Percentiles rank a stretch among this genome's conserved stretches.
Evolutionary conservation across 2,329 filamentous ascomycete species (phyloP).

Genomic region (Sporothrix schenckii): DNA sequence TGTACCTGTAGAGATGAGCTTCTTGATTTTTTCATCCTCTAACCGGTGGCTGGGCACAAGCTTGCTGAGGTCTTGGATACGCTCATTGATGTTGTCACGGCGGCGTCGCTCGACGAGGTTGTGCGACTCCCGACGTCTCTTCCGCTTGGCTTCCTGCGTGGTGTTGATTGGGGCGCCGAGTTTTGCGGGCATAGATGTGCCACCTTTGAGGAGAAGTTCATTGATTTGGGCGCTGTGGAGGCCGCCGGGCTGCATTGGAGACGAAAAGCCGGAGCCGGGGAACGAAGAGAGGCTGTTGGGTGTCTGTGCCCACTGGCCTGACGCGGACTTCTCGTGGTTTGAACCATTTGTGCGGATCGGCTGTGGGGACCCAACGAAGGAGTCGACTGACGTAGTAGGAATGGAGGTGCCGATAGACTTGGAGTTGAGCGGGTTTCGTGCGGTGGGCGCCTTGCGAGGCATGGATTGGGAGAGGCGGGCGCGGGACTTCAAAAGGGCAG

Average conservation of each 20-base stretch:
- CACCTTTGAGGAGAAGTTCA: conserved; percentile 84
- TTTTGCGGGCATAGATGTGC: conserved; percentile 87
- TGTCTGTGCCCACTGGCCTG: conserved; percentile 88
- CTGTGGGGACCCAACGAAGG: conserved; percentile 67
- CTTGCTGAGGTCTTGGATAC: conserved; percentile 93
- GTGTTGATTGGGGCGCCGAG: conserved; percentile 63
- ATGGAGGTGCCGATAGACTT: conserved; percentile 74
- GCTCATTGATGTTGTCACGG: conserved; percentile 97
- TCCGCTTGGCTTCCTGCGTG: conserved; percentile 90
- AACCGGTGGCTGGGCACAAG: conserved; percentile 89
- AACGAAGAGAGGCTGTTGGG: conserved; percentile 83
- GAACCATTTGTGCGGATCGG: conserved; percentile 71
- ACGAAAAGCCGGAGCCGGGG: conserved; percentile 85
- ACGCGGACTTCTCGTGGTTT: conserved; percentile 77
- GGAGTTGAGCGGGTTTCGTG: conserved; percentile 79
- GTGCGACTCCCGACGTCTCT: conserved; percentile 88
- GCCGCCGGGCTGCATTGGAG: conserved; percentile 66
- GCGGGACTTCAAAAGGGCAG: conserved; percentile 59
- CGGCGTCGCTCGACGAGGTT: conserved; percentile 94
- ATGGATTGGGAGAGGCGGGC: conserved; percentile 63
- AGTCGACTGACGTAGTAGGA: conserved; percentile 68
- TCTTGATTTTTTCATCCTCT: conserved; percentile 95
- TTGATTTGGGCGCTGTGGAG: conserved; percentile 77
- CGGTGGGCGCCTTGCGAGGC: conserved; percentile 74
- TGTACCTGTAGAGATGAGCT: conserved; percentile 89